A percentile compares a stretch with the other conserved stretches of the same genome.
phyloP scores from a whole-genome alignment of 1,284 basidiomycete species.

The Cryptococcus sp. region DNA sequence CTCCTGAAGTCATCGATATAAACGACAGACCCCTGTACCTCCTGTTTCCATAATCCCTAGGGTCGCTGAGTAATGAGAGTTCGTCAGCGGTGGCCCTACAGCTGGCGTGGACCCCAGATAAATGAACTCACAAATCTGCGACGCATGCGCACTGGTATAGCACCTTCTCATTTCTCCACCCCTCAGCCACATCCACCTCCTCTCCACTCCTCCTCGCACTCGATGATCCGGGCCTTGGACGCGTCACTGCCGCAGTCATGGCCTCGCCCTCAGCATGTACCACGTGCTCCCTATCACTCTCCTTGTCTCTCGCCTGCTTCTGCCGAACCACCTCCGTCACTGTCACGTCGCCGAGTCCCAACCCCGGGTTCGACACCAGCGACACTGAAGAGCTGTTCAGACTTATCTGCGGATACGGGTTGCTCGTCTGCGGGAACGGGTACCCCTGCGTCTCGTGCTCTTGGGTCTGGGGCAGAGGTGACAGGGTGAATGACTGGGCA shows the following conservation, averaged over 20 bases:
- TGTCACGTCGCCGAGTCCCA: constrained; percentile 8
- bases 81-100: background rate
- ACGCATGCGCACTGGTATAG: constrained; percentile 48
- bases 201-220: constrained; percentile 1
- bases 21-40: constrained; percentile 43
- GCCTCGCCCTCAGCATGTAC: background rate
- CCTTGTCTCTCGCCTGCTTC: background rate
- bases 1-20: constrained; percentile 38
- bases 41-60: constrained; percentile 26
- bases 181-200: constrained; percentile 33
- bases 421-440: background rate
- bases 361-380: constrained; percentile 6
- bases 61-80: constrained; percentile 21
- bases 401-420: constrained; percentile 2
- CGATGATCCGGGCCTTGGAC: background rate
- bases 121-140: constrained; percentile 40
- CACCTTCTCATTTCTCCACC: constrained; percentile 37
- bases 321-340: background rate
- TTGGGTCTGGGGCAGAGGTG: background rate
- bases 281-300: too few species aligned
- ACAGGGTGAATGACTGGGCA: constrained; percentile 9
- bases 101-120: too few species aligned
- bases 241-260: background rate
- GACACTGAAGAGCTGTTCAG: constrained; percentile 11
- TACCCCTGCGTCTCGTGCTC: background rate